Evolutionary conservation across 2,329 filamentous ascomycete genomes (phyloP).

Genomic region (Atkinsonella texensis): DNA sequence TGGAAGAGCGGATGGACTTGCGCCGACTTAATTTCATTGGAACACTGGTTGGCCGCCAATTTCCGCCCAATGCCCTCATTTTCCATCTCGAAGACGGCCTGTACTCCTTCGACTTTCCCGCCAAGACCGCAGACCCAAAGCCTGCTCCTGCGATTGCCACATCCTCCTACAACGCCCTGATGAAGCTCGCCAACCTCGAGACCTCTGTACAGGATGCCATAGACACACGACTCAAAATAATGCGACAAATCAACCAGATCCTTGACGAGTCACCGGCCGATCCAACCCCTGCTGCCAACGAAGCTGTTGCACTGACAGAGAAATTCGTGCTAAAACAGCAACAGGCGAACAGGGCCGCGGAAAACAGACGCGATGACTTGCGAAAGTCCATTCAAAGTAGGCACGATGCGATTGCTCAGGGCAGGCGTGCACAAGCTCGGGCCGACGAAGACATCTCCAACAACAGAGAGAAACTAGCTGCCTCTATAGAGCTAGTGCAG

Average conservation of each 20-base stretch:
- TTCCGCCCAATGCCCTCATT: constrained; percentile 71
- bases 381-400: constrained; percentile 52
- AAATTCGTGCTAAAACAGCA: constrained; percentile 51
- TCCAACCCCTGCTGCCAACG: constrained; percentile 34
- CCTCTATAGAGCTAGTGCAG: constrained; percentile 42
- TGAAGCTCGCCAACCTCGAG: constrained; percentile 79
- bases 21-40: constrained; percentile 68
- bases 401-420: constrained; percentile 53
- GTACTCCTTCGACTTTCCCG: constrained; percentile 65
- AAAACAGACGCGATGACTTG: constrained; percentile 55
- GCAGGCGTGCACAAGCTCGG: constrained; percentile 45
- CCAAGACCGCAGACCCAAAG: constrained; percentile 36
- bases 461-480: constrained; percentile 45
- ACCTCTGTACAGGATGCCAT: constrained; percentile 86
- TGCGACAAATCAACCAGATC: constrained; percentile 62
- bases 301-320: constrained; percentile 33
- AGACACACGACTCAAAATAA: constrained; percentile 59
- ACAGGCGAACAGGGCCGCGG: constrained; percentile 50
- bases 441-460: constrained; percentile 49
- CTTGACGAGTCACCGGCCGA: constrained; percentile 30
- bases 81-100: constrained; percentile 80
- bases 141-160: constrained; percentile 43
- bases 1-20: constrained; percentile 63
- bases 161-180: constrained; percentile 76
- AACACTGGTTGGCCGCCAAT: constrained; percentile 54